Base-by-base conservation (phyloP, 305 asterid species). In the Solanum chacoense region DNA sequence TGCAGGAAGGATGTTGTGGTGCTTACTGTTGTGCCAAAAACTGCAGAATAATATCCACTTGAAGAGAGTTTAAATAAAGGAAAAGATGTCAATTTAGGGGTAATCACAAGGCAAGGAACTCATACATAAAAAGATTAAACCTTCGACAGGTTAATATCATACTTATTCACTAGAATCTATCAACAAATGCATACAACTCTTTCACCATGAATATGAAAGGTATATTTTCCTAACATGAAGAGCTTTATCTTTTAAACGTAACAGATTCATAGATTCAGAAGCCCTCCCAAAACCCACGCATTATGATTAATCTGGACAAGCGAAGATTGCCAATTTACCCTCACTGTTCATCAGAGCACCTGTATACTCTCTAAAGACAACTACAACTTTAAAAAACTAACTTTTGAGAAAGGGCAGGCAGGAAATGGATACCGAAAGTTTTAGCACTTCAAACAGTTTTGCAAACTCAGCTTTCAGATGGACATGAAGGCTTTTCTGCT, bases 401-500 rank as follows among this genome's bases (percentile, higher is more conserved):
- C 34, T 24, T 34, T 12, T 55, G 31, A 83, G 89, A 37, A 79
- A 74, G 42, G 35, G 87, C 79, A 88, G 77, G 55, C 31, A 84
- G 74, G 90, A 92, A 90, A 87, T 74, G 42, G 55, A 88, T 96
- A 97, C 99, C 96, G 98, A 83, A 90, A 96, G 92, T 86, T 93
- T 91, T 85, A 97, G 96, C 90, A 89, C 86, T 89, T 91, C 91
- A 91, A 98, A 94, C 16, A 97, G 94, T 91, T 91, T 94, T 34
- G 71, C 89, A 87, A 94, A 89, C 91, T 94, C 96, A 87, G 90
- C 92, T 85, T 89, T 95, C 91, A 97, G 93, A 91, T 88, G 90
- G 83, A 42, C 84, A 85, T 93, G 94, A 88, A 93, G 90, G 89
- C 91, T 90, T 91, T 93, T 91, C 92, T 88, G 95, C 90, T 90